Evolutionary conservation across 2,329 filamentous ascomycete species (phyloP).

Genomic region (Aspergillus fumigatus): DNA sequence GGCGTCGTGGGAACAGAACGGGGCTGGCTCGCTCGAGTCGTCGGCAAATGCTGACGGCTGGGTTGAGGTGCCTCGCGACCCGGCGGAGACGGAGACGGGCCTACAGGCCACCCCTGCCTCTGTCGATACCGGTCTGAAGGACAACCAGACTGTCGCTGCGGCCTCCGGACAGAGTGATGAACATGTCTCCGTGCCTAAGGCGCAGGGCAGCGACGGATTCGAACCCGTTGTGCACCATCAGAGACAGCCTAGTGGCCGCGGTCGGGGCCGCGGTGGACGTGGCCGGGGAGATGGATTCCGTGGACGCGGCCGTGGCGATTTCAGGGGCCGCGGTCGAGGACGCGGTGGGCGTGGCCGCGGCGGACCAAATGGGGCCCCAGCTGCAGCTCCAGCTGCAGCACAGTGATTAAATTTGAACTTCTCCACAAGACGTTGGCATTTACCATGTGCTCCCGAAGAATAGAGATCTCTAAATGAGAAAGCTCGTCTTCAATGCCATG

Average conservation of each 20-base stretch:
- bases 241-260: slow-evolving; percentile 32
- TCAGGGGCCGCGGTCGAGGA: slow-evolving; percentile 32
- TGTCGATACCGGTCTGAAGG: slow-evolving; percentile 56
- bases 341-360: slow-evolving; percentile 25
- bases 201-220: slow-evolving; percentile 31
- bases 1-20: slow-evolving; percentile 52
- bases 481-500: background rate
- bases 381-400: slow-evolving; percentile 16
- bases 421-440: background rate
- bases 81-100: slow-evolving; percentile 68
- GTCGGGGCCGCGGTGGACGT: slow-evolving; percentile 32
- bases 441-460: background rate
- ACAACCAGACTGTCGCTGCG: slow-evolving; percentile 50
- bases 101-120: slow-evolving; percentile 57
- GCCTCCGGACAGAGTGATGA: slow-evolving; percentile 75
- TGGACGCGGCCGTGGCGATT: slow-evolving; percentile 33
- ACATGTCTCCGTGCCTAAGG: slow-evolving; percentile 57
- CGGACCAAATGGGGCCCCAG: slow-evolving; percentile 23
- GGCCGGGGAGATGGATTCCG: slow-evolving; percentile 36
- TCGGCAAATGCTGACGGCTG: slow-evolving; percentile 59
- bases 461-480: background rate
- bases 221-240: slow-evolving; percentile 32
- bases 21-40: slow-evolving; percentile 42
- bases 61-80: slow-evolving; percentile 70
- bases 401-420: slow-evolving; percentile 7